phyloP scores from a whole-genome alignment of 352 stramenopile genomes.

The Achlya hypogyna region DNA sequence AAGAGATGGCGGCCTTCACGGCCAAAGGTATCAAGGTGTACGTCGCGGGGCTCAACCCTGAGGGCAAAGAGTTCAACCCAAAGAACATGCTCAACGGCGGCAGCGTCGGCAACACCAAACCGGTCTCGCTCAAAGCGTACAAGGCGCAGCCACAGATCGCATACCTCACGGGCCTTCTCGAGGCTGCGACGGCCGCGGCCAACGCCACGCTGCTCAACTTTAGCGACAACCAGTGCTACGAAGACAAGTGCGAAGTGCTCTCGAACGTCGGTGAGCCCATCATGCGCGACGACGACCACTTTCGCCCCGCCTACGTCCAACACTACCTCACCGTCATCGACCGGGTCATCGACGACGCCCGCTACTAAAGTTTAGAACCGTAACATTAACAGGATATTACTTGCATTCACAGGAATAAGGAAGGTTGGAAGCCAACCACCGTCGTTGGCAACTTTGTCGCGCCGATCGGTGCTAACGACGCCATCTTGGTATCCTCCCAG shows the following conservation, averaged over 20 bases:
- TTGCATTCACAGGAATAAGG: no score
- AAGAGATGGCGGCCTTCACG: background rate
- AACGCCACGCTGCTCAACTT: constrained; percentile 11
- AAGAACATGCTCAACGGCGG: constrained; percentile 6
- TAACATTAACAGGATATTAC: no score
- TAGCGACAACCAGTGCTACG: constrained; percentile 18
- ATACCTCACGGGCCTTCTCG: background rate
- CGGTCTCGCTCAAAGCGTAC: background rate
- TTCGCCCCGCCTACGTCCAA: background rate
- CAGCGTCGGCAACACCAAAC: background rate
- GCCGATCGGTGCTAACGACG: no score
- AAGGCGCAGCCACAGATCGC: background rate
- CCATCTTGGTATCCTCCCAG: no score
- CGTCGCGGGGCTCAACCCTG: constrained; percentile 13
- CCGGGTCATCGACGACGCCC: background rate
- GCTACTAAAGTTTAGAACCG: no score
- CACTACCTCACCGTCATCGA: constrained; percentile 12
- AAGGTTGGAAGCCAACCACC: no score
- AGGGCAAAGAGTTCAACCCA: constrained; percentile 8
- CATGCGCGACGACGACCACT: background rate
- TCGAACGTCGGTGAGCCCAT: background rate
- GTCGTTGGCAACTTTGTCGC: no score
- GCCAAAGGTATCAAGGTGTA: constrained; percentile 12
- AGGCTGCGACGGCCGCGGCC: background rate
- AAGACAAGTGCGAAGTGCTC: constrained; percentile 16